Evolutionary conservation across 345 rosid genomes (phyloP), one percentile per base, ranked within the genome.

Genomic region (Draba incana): DNA sequence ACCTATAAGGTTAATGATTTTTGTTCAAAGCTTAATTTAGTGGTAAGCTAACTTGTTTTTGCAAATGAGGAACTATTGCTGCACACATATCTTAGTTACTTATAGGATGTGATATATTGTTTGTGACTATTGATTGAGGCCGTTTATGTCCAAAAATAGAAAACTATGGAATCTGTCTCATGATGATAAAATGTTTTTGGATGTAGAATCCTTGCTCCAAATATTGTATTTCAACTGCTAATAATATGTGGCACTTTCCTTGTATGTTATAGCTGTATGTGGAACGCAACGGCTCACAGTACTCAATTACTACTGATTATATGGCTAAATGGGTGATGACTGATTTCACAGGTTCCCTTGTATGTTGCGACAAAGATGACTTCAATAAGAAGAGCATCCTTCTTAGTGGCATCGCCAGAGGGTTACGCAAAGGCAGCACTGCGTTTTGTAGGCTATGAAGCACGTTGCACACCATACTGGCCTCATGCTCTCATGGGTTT

Each of bases 301-400:
- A 38, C 20, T 37, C 15, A 37, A 27, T 16, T 9, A 13, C 6
- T 3, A 16, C 25, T 47, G 23, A 3, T 60, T 38, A 15, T 45
- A 53, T 48, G 58, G 37, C 74, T 75, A 54, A 62, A 37, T 56
- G 56, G 47, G 20, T 20, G n/a, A n/a, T 31, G 28, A 37, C 4
- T 69, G 43, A 51, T 31, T 68, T 68, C 47, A 20, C 74, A 90
- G 94, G 87, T 85, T 69, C 97, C 94, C 0, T 74, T 90, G 49
- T 90, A 87, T 8, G 94, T 90, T 43, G 97, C 97, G 25, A 90
- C 97, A 5, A 90, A 87, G 75, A 90, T 90, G 94, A 85, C 97
- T 10, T 79, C 84, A 35, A 86, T 90, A 49, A 87, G 64, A 70
- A 77, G 81, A 68, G 82, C 97, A 31, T 87, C 97, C n/a, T 83